phyloP scores from a whole-genome alignment of 1,139 yeast species.

The Citeromyces siamensis region DNA sequence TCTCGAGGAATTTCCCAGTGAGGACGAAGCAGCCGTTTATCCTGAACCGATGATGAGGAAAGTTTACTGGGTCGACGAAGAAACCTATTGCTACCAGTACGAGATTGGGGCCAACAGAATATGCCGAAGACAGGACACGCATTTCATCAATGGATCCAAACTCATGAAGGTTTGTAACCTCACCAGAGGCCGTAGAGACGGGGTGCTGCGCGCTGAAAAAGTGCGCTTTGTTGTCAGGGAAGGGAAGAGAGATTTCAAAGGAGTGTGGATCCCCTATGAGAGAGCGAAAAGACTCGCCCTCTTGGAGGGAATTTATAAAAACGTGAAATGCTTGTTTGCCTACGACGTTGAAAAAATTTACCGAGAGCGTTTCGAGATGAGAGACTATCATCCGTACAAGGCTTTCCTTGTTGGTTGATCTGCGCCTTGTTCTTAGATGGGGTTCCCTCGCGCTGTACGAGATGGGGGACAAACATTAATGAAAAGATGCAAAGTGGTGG shows the following conservation, averaged over 20 bases:
- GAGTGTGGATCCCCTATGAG: conserved; percentile 97
- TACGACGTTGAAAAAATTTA: neutral
- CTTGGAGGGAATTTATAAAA: neutral
- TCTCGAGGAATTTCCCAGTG: neutral
- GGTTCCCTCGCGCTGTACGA: too few relatives aligned
- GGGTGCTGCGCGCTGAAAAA: conserved; percentile 81
- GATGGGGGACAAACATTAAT: too few relatives aligned
- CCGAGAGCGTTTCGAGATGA: too few relatives aligned
- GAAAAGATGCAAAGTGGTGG: too few relatives aligned
- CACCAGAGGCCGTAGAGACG: conserved; percentile 95
- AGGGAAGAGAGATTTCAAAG: conserved; percentile 95
- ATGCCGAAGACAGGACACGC: conserved; percentile 84
- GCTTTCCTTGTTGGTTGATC: too few relatives aligned
- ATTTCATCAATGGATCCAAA: conserved; percentile 94
- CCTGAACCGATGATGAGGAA: neutral
- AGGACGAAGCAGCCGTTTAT: neutral
- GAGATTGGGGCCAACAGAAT: conserved; percentile 88
- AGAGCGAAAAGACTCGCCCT: conserved; percentile 33
- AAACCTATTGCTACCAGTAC: conserved; percentile 89
- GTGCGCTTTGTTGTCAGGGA: conserved; percentile 87
- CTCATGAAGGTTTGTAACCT: conserved; percentile 84
- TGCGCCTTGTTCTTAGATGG: too few relatives aligned
- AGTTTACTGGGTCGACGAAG: conserved; percentile 77
- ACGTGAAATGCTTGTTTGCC: neutral
- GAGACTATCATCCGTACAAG: too few relatives aligned